Evolutionary conservation across 345 rosid genomes (phyloP).

Genomic region (Salix caprea): DNA sequence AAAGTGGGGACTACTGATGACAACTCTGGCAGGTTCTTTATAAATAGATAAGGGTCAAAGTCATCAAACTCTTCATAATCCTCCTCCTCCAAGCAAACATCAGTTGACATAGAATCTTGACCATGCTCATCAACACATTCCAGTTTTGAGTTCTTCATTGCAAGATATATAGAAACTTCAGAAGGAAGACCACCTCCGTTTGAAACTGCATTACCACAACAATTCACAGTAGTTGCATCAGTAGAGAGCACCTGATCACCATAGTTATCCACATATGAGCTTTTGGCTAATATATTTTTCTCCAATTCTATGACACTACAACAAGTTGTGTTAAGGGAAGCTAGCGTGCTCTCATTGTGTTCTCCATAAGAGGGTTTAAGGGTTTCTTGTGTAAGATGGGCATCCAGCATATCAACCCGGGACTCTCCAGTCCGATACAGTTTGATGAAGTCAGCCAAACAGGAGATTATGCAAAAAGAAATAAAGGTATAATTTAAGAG

Average conservation of each 20-base stretch:
- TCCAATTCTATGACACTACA: conserved; percentile 22
- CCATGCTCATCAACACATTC: conserved; percentile 85
- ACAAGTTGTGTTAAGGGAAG: conserved; percentile 16
- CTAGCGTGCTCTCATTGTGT: conserved; percentile 17
- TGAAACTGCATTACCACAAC: conserved; percentile 44
- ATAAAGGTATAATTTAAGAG: conserved; percentile 2
- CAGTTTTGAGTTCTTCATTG: conserved; percentile 93
- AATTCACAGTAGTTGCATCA: conserved; percentile 33
- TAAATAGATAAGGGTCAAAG: conserved; percentile 87
- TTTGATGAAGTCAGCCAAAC: conserved; percentile 29
- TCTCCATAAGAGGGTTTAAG: conserved; percentile 24
- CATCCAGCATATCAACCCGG: conserved; percentile 20
- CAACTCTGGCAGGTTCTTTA: conserved; percentile 83
- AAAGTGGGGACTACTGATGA: conserved; percentile 86
- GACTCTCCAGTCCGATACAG: conserved; percentile 32
- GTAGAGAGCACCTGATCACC: conserved; percentile 37
- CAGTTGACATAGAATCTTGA: conserved; percentile 69
- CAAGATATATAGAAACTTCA: conserved; percentile 88
- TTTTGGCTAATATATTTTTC: conserved; percentile 30
- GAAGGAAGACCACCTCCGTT: conserved; percentile 53
- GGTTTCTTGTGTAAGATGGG: conserved; percentile 14
- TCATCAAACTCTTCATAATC: conserved; percentile 79
- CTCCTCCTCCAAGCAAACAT: conserved; percentile 56
- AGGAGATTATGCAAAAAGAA: not conserved
- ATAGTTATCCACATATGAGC: conserved; percentile 21